Evolutionary conservation across 139 green algal genomes (phyloP), one percentile per base, ranked within the genome.

Genomic region (Haematococcus lacustris): DNA sequence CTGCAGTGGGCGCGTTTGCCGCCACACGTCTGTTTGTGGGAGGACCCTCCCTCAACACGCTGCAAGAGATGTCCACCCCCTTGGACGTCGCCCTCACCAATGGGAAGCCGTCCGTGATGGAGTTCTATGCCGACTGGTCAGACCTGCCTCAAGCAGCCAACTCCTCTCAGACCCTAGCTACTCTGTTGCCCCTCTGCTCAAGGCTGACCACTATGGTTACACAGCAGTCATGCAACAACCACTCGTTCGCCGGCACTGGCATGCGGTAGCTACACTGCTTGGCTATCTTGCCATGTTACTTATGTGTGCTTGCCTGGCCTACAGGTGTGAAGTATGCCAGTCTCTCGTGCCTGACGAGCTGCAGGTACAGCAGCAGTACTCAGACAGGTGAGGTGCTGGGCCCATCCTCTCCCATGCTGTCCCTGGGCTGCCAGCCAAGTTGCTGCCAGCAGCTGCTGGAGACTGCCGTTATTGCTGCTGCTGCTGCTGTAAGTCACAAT

Each of bases 41-140:
- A 23, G 68, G 60, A 26, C 74, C 74, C 47, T 66, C 50, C 9
- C 68, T 75, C 3, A 61, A 68, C 3, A 39, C 23, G 51, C 71
- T 97, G 23, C 85, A 93, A 76, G 62, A 74, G 17, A 64, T 69
- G 4, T 73, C 91, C 0, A 71, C 92, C 25, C 87, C 91, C 0
- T 74, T 96, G 0, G 89, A 97, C 51, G 68, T 76, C 1, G 92
- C 92, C 0, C 83, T 96, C 23, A 43, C 35, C 4, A 98, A 96
- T 68, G 68, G 68, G 23, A 80, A 80, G 68, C 74, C 74, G 1
- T 74, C 73, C 1, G 73, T 69, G 38, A 26, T 98, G 32, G 95
- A 99, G 76, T 98, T 99, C 64, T 98, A 98, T 74, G 94, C 94
- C 5, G 86, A 91, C 67, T 97, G 93, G 92, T 96, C 85, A 67